Percentiles rank a stretch among this genome's conserved stretches.
phyloP scores from a whole-genome alignment of 1,139 yeast species.

The Candida albicans region DNA sequence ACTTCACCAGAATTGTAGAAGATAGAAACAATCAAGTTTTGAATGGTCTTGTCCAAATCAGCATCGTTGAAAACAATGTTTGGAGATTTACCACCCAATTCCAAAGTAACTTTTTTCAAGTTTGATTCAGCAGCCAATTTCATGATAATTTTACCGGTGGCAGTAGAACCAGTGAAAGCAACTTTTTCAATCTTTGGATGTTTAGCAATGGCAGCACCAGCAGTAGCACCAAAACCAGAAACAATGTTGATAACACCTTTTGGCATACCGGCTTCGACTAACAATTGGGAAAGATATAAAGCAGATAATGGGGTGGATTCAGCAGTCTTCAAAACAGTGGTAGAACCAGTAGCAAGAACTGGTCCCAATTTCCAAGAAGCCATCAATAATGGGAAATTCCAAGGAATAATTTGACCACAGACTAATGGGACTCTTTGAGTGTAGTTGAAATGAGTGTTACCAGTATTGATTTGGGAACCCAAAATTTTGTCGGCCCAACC shows the following conservation, averaged over 20 bases:
- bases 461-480: slow-evolving; percentile 68
- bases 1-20: slow-evolving; percentile 85
- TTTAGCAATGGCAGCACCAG: slow-evolving; percentile 70
- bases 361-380: slow-evolving; percentile 87
- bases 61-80: slow-evolving; percentile 77
- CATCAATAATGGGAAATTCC: slow-evolving; percentile 88
- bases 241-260: slow-evolving; percentile 76
- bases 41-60: slow-evolving; percentile 61
- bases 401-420: slow-evolving; percentile 81
- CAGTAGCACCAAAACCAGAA: slow-evolving; percentile 76
- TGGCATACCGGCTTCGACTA: slow-evolving; percentile 74
- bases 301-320: slow-evolving; percentile 85
- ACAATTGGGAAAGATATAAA: slow-evolving; percentile 57
- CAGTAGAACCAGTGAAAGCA: slow-evolving; percentile 86
- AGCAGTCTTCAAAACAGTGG: slow-evolving; percentile 77
- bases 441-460: slow-evolving; percentile 60
- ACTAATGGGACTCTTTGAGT: slow-evolving; percentile 66
- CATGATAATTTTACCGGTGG: slow-evolving; percentile 76
- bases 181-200: slow-evolving; percentile 73
- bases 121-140: slow-evolving; percentile 66
- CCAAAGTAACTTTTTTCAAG: slow-evolving; percentile 78
- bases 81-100: slow-evolving; percentile 87
- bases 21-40: slow-evolving; percentile 53
- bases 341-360: slow-evolving; percentile 79
- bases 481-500: slow-evolving; percentile 82